Conservation (phyloP, 1,139 yeast species). For the Magnusiomyces ingens region DNA sequence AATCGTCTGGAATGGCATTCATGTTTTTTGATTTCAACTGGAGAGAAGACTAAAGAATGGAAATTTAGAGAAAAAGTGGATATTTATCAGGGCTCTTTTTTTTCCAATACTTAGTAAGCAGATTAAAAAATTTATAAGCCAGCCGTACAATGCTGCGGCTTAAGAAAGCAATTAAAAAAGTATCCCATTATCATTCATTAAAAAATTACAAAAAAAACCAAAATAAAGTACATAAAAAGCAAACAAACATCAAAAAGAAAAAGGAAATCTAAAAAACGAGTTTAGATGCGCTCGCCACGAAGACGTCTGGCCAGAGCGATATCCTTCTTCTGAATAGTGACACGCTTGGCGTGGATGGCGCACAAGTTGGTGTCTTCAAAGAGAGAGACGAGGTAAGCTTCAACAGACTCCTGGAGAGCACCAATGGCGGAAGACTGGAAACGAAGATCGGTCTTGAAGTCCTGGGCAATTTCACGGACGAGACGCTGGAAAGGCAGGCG, state of each 20-base stretch:
- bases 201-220: background rate
- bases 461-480: constrained; percentile 97
- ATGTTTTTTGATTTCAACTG: background rate
- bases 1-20: constrained; percentile 3
- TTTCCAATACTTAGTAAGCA: background rate
- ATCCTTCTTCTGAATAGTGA: constrained; percentile 98
- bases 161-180: no score
- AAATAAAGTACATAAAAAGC: background rate
- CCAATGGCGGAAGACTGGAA: constrained; percentile 98
- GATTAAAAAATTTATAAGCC: no score
- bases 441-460: constrained; percentile 95
- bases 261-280: background rate
- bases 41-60: no score
- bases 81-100: no score
- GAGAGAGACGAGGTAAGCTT: constrained; percentile 87
- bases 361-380: constrained; percentile 97
- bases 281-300: constrained; percentile 61
- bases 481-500: constrained; percentile 98
- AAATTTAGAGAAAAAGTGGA: no score
- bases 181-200: no score
- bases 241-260: background rate
- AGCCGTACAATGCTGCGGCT: no score
- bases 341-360: constrained; percentile 99
- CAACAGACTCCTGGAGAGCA: constrained; percentile 98
- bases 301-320: constrained; percentile 98